Base-by-base conservation (phyloP, 2,329 filamentous ascomycete genomes). In the Cordyceps cicadae region DNA sequence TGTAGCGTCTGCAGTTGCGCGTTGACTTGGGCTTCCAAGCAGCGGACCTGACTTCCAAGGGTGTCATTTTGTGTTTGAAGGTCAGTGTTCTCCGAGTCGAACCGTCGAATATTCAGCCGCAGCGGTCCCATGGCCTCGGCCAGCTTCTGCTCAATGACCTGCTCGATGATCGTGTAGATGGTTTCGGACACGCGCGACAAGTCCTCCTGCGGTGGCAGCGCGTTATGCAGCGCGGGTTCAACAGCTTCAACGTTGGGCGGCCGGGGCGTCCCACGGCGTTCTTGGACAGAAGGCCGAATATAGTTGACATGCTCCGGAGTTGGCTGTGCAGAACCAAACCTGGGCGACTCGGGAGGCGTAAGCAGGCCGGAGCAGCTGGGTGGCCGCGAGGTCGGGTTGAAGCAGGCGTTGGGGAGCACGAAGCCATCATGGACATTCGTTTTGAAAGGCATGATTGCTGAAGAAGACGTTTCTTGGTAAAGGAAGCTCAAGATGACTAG, bases 71-170 rank as follows among this genome's bases (percentile, higher is more conserved):
- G 70, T n/a, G 68, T 61, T 2, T 66, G 54, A 3, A 68, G 43
- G 15, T 67, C 65, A 1, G 29, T 32, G 4, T 55, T 63, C 34
- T 68, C 65, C 5, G 64, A 41, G 12, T 67, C 64, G 12, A 68
- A 2, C 14, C 57, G 58, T 46, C 50, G 62, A 8, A 69, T 56
- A 9, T 72, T 70, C 21, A 72, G 52, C 3, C 70, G 66, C 11
- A 74, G 59, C 3, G 71, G 72, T 0, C 64, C 64, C 7, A 70
- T 66, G 0, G 72, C 72, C 39, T 71, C 70, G 0, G 69, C 64
- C 32, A 74, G 67, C 11, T 69, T 67, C n/a, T 70, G 66, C 32
- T 74, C 72, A 0, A 71, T 70, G 2, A 62, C 65, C 1, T 70
- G 63, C 45, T 73, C 72, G 15, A 72, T 62, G 26, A 72, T 66